These are phyloP conservation scores for Sporothrix dimorphospora DNA, from an alignment of 2,329 filamentous ascomycete genomes.

Conservation along the genomic window DNA sequence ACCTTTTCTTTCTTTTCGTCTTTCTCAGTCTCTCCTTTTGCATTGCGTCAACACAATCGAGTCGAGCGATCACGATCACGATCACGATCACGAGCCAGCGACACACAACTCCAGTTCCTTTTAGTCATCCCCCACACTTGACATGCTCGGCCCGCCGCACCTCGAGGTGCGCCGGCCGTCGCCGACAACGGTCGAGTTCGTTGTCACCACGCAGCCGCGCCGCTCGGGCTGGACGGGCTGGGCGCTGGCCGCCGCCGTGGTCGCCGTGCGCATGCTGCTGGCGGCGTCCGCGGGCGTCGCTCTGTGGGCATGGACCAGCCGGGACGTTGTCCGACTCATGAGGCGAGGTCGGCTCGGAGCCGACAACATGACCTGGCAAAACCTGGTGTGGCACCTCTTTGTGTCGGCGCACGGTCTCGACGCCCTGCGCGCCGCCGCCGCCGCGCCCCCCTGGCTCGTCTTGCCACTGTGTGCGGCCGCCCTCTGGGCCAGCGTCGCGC, in stretches of 20 bases:
- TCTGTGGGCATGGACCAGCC: constrained; percentile 49
- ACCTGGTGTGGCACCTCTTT: constrained; percentile 15
- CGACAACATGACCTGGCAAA: constrained; percentile 16
- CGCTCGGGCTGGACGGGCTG: constrained; percentile 36
- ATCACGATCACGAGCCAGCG: neutral
- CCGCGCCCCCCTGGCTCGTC: constrained; percentile 45
- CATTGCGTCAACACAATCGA: too few relatives aligned
- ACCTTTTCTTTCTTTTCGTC: neutral
- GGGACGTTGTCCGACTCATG: neutral
- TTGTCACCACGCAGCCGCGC: constrained; percentile 76
- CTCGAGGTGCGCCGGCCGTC: constrained; percentile 71
- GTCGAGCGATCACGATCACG: neutral
- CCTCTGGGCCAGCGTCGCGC: constrained; percentile 51
- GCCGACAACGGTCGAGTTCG: constrained; percentile 89
- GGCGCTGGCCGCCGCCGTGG: constrained; percentile 49
- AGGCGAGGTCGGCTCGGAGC: constrained; percentile 27
- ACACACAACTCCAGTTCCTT: neutral
- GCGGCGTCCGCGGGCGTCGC: constrained; percentile 52
- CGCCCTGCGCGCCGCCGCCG: constrained; percentile 23
- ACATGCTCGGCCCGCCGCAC: constrained; percentile 65
- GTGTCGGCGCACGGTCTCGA: constrained; percentile 20
- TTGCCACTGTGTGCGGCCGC: constrained; percentile 43
- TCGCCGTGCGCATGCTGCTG: constrained; percentile 49
- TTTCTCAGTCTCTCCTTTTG: neutral
- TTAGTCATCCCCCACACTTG: neutral